phyloP scores from a whole-genome alignment of 176 grass and related monocot genomes.

The Canna indica region DNA sequence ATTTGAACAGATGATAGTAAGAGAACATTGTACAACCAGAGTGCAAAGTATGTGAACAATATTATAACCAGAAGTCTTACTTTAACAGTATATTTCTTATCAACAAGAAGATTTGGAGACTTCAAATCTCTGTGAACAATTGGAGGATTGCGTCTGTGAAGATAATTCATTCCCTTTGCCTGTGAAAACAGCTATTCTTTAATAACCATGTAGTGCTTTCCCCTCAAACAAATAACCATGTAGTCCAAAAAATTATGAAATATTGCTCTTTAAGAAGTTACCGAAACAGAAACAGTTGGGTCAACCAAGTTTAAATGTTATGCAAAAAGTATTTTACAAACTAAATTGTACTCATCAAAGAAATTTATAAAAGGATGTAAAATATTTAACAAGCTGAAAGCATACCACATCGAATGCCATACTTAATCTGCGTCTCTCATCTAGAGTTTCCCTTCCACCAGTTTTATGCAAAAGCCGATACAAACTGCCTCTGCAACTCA shows the following conservation, averaged over 20 bases:
- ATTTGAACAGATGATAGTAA: background rate
- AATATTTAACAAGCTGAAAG: background rate
- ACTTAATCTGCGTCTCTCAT: conserved; percentile 86
- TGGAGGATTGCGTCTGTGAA: conserved; percentile 82
- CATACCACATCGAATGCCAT: conserved; percentile 98
- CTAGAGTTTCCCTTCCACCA: conserved; percentile 66
- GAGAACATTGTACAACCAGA: background rate
- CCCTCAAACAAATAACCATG: background rate
- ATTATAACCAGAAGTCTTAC: conserved; percentile 31
- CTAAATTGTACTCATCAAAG: background rate
- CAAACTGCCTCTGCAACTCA: conserved; percentile 72
- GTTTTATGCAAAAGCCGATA: conserved; percentile 84
- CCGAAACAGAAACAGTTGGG: conserved; percentile 13
- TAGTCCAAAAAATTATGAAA: background rate
- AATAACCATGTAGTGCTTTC: background rate
- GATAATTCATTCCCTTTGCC: conserved; percentile 99
- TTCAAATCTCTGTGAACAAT: conserved; percentile 98
- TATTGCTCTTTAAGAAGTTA: background rate
- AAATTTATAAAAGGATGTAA: conserved; percentile 2
- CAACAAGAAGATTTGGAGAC: conserved; percentile 97
- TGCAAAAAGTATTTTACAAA: conserved; percentile 1
- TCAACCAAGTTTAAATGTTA: background rate
- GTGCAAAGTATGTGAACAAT: background rate
- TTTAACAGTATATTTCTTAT: conserved; percentile 97
- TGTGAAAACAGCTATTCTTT: conserved; percentile 23